Conservation (phyloP, 116 monocot species). For the Phalaenopsis hybrid region DNA sequence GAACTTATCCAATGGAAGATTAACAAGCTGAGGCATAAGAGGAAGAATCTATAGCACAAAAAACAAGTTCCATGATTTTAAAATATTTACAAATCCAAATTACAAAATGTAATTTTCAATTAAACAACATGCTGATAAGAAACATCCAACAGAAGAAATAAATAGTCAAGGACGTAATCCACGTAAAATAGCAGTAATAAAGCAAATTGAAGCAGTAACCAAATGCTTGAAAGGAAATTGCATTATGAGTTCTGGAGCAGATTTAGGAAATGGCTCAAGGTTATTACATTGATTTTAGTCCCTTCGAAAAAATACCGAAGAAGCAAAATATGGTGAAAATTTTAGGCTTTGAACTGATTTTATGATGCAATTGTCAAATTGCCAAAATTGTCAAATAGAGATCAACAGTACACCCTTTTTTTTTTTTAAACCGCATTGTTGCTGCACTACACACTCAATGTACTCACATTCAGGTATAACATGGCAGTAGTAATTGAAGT, state of each 20-base stretch:
- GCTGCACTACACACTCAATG: not conserved
- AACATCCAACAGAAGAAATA: not conserved
- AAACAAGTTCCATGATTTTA: not conserved
- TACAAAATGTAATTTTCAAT: not conserved
- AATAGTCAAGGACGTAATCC: not conserved
- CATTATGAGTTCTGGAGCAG: not conserved
- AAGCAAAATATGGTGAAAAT: not conserved
- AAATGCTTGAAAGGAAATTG: not conserved
- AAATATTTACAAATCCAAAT: not conserved
- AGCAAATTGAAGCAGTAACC: not conserved
- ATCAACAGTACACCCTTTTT: not conserved
- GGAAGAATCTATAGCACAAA: constrained; percentile 43
- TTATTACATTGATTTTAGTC: not conserved
- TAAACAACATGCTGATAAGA: not conserved
- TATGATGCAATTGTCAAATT: not conserved
- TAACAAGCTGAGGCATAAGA: constrained; percentile 63
- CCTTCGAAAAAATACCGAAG: not conserved
- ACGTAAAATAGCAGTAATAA: not conserved
- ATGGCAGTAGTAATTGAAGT: not conserved
- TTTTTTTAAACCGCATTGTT: not conserved
- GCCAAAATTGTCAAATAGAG: not conserved
- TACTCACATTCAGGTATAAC: not conserved
- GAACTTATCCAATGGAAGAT: constrained; percentile 78
- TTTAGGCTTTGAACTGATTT: not conserved
- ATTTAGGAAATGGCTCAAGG: not conserved